Evolutionary conservation across 164 flowering plant genomes (phyloP).

Genomic region (Nymphaea colorata): DNA sequence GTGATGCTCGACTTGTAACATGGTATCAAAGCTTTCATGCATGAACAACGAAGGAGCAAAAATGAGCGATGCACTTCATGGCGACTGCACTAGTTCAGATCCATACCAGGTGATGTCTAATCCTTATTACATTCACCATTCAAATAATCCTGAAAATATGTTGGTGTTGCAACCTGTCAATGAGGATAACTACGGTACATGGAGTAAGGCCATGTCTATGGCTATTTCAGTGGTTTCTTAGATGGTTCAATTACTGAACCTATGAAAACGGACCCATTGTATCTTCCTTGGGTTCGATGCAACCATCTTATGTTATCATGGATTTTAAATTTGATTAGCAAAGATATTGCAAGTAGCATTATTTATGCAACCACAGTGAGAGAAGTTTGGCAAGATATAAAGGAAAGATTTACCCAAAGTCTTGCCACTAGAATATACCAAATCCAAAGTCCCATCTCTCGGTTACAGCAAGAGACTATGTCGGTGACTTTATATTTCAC

Average conservation of each 20-base stretch:
- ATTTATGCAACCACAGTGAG: background rate
- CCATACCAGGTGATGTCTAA: too few relatives aligned
- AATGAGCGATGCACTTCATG: too few relatives aligned
- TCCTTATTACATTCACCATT: background rate
- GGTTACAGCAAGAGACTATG: background rate
- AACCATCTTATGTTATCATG: conserved; percentile 1
- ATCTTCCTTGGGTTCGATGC: background rate
- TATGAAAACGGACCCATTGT: background rate
- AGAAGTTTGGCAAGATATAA: background rate
- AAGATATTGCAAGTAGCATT: background rate
- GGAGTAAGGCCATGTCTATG: background rate
- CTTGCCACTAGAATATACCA: conserved; percentile 3
- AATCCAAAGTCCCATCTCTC: background rate
- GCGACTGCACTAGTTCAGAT: too few relatives aligned
- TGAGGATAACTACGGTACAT: background rate
- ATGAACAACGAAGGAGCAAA: too few relatives aligned
- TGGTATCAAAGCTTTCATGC: too few relatives aligned
- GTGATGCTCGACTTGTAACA: too few relatives aligned
- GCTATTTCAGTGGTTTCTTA: background rate
- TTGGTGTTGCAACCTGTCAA: conserved; percentile 1
- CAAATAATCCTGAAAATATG: background rate
- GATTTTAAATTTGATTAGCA: background rate
- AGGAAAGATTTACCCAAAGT: background rate
- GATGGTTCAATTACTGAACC: background rate
- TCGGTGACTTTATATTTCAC: conserved; percentile 1